Percentiles rank a stretch among this genome's conserved stretches.
phyloP scores from a whole-genome alignment of 2,329 filamentous ascomycete species.

The Calonectria pseudoturangicola region DNA sequence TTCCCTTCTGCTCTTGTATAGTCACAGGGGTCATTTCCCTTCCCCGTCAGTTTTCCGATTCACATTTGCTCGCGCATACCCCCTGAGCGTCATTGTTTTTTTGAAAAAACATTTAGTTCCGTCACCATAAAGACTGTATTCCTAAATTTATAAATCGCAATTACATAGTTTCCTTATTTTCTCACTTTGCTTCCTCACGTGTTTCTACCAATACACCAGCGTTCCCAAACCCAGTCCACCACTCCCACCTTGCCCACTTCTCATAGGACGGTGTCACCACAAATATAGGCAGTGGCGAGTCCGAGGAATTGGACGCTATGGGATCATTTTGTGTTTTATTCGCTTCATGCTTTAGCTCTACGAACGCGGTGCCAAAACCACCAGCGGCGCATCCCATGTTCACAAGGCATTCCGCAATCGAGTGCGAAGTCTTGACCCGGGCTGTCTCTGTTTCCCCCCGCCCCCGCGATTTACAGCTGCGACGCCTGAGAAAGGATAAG shows the following conservation, averaged over 20 bases:
- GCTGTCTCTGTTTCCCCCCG: not conserved
- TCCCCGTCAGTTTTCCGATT: not conserved
- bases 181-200: not conserved
- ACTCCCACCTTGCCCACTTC: not conserved
- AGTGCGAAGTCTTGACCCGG: not conserved
- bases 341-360: not conserved
- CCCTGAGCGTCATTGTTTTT: slow-evolving; percentile 12
- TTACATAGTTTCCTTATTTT: not conserved
- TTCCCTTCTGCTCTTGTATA: slow-evolving; percentile 6
- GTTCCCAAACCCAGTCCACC: not conserved
- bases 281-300: not conserved
- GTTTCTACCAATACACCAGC: not conserved
- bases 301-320: not conserved
- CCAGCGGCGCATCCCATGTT: not conserved
- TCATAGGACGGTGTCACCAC: not conserved
- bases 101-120: slow-evolving; percentile 1
- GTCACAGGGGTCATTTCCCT: not conserved
- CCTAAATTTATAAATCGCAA: not conserved
- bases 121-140: slow-evolving; percentile 8
- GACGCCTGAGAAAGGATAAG: not conserved
- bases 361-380: not conserved
- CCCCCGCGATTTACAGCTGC: not conserved
- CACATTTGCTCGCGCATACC: slow-evolving; percentile 17
- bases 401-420: not conserved
- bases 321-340: not conserved